phyloP scores from a whole-genome alignment of 768 basidiomycete genomes.

The Kwoniella dendrophila region DNA sequence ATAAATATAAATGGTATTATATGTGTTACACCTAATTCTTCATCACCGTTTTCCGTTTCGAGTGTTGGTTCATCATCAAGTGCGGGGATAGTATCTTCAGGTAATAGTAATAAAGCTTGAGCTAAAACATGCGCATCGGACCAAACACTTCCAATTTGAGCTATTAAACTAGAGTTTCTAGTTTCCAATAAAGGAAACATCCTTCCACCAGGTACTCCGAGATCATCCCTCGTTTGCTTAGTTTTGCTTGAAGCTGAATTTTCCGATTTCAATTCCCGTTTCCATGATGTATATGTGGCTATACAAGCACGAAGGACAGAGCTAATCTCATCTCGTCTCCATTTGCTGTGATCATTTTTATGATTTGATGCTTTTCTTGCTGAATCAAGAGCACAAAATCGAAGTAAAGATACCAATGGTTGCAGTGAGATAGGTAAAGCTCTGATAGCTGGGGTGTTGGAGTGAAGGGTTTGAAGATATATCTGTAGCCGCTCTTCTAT shows the following conservation, averaged over 20 bases:
- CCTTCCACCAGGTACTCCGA: constrained; percentile 10
- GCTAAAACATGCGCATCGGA: constrained; percentile 42
- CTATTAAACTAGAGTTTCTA: constrained; percentile 42
- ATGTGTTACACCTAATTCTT: constrained; percentile 32
- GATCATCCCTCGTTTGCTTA: too few relatives aligned
- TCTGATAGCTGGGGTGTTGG: constrained; percentile 27
- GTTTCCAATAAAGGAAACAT: constrained; percentile 37
- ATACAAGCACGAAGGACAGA: constrained; percentile 36
- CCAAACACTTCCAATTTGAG: constrained; percentile 36
- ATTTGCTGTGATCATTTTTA: constrained; percentile 16
- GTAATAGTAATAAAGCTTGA: constrained; percentile 46
- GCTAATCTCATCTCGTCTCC: constrained; percentile 34
- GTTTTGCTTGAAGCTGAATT: too few relatives aligned
- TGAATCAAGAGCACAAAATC: constrained; percentile 19
- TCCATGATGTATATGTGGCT: constrained; percentile 27
- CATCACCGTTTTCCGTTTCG: not conserved
- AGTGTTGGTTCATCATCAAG: not conserved
- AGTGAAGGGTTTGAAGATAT: constrained; percentile 33
- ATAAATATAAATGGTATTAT: constrained; percentile 38
- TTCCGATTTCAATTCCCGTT: constrained; percentile 14
- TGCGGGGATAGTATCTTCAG: constrained; percentile 5
- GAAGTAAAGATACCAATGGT: constrained; percentile 35
- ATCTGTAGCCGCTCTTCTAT: constrained; percentile 28
- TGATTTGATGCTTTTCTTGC: constrained; percentile 11
- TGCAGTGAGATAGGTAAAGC: constrained; percentile 35